phyloP scores from a whole-genome alignment of 768 basidiomycete genomes.

The Pleurotus ostreatus region DNA sequence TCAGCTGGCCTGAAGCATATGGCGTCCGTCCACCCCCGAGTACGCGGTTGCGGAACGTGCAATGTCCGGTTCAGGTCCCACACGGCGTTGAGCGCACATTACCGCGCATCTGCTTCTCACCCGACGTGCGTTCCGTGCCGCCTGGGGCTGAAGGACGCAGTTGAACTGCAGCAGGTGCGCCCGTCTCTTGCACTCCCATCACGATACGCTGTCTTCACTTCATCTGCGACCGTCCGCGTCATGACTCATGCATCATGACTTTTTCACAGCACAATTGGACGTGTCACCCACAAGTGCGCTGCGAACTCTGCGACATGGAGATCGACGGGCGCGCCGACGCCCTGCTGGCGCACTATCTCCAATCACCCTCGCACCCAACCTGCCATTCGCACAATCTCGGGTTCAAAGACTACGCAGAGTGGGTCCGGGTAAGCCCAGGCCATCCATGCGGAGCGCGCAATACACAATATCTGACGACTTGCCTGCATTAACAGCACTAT shows the following conservation, averaged over 20 bases:
- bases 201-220: not conserved
- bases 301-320: not conserved
- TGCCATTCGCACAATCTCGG: slow-evolving; percentile 1
- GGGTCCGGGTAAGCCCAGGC: not conserved
- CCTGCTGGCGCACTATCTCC: not conserved
- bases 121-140: not conserved
- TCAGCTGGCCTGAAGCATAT: not conserved
- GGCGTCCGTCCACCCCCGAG: not conserved
- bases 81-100: not conserved
- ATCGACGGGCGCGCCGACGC: not conserved
- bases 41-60: not conserved
- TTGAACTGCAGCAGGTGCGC: not conserved
- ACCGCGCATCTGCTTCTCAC: not conserved
- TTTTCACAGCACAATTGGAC: not conserved
- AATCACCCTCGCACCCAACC: not conserved
- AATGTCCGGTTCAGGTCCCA: not conserved
- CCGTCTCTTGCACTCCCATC: not conserved
- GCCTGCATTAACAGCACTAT: not conserved
- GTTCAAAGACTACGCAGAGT: not conserved
- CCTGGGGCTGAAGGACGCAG: not conserved
- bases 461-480: not conserved
- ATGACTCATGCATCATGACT: too few relatives aligned
- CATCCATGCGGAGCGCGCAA: not conserved
- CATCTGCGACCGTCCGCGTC: not conserved
- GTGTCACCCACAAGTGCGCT: not conserved